Conservation (phyloP, 169 alveolate genomes). For the Eimeria sp. region DNA sequence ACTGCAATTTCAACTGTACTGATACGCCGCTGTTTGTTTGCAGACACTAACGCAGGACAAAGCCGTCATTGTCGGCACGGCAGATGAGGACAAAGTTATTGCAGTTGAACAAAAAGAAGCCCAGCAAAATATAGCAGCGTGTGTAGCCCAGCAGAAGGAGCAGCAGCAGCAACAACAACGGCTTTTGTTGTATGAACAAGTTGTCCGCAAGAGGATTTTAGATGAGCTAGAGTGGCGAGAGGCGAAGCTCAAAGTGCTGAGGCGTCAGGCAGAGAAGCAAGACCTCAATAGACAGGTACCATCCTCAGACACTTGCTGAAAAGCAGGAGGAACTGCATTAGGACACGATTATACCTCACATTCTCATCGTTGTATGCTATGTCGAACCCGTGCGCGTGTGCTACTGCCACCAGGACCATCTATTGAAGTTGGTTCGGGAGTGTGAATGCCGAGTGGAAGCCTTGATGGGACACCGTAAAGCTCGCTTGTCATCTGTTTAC, state of each 20-base stretch:
- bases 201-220: constrained; percentile 55
- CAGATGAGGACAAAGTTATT: constrained; percentile 68
- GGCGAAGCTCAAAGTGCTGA: constrained; percentile 54
- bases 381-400: background rate
- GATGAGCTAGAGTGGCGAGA: constrained; percentile 69
- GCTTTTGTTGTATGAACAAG: constrained; percentile 61
- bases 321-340: too few species aligned
- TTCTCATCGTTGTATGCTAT: background rate
- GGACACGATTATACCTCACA: background rate
- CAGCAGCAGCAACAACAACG: constrained; percentile 79
- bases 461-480: constrained; percentile 42
- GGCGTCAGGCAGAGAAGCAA: constrained; percentile 68
- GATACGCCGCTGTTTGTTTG: background rate
- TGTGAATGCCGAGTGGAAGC: constrained; percentile 72
- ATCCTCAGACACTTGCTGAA: too few species aligned
- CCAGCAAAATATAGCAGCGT: constrained; percentile 41
- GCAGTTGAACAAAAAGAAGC: constrained; percentile 78
- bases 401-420: constrained; percentile 34
- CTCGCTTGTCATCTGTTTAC: constrained; percentile 45
- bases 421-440: constrained; percentile 62
- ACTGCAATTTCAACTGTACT: background rate
- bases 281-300: constrained; percentile 45
- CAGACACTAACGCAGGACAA: constrained; percentile 65
- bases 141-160: constrained; percentile 44
- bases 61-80: constrained; percentile 57